These are phyloP conservation scores for Thalia dealbata DNA, from an alignment of 176 grass and related monocot species.

Conservation along the genomic window DNA sequence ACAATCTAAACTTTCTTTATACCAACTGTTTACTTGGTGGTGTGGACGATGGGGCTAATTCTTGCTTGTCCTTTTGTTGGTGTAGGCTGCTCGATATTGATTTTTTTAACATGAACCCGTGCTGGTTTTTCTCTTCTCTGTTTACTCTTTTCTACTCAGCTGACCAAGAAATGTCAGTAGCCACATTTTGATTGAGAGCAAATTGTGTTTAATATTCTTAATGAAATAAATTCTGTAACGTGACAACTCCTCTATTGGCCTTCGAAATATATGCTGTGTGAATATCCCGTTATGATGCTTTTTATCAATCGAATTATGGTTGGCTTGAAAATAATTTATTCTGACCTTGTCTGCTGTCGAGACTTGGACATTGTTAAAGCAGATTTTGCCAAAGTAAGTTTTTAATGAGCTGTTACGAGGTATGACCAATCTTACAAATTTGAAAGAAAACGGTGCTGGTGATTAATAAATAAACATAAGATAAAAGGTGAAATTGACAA, in stretches of 20 bases:
- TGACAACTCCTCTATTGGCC: too few relatives aligned
- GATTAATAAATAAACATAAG: too few relatives aligned
- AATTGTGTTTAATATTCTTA: not conserved
- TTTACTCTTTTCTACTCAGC: not conserved
- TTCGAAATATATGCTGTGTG: too few relatives aligned
- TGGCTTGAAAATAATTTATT: too few relatives aligned
- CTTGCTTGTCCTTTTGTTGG: not conserved
- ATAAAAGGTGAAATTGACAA: too few relatives aligned
- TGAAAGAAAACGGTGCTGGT: too few relatives aligned
- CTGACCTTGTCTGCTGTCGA: conserved; percentile 21
- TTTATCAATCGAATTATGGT: too few relatives aligned
- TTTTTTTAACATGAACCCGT: not conserved
- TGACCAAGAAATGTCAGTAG: not conserved
- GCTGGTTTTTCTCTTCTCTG: not conserved
- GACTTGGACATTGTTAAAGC: conserved; percentile 52
- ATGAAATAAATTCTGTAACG: too few relatives aligned
- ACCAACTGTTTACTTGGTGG: not conserved
- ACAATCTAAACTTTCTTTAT: not conserved
- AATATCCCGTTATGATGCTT: too few relatives aligned
- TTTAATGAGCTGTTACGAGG: too few relatives aligned
- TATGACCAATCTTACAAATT: too few relatives aligned
- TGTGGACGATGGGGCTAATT: not conserved
- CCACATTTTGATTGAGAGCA: not conserved
- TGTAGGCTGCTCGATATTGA: not conserved
- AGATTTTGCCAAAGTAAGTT: too few relatives aligned